Conservation (phyloP, 306 rosid species). For the Urtica urens region DNA sequence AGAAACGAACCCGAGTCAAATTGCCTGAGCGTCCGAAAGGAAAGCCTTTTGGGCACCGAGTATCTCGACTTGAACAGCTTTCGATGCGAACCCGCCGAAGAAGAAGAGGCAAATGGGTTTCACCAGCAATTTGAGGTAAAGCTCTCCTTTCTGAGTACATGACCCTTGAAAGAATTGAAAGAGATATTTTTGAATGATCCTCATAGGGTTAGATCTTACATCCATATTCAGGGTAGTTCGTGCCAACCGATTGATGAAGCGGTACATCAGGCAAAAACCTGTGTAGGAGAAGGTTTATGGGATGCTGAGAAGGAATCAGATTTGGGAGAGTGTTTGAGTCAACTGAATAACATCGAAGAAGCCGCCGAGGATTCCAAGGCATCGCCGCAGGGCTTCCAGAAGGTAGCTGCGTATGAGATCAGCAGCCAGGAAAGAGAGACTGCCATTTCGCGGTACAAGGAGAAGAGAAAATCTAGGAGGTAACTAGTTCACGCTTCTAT, state of each 20-base stretch:
- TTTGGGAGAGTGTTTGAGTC: constrained; percentile 18
- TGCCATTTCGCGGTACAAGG: constrained; percentile 75
- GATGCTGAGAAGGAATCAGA: constrained; percentile 26
- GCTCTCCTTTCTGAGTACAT: too few relatives aligned
- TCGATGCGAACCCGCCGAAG: too few relatives aligned
- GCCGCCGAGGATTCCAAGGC: constrained; percentile 22
- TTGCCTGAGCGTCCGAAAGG: constrained; percentile 11
- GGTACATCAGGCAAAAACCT: constrained; percentile 27
- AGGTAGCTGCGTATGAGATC: constrained; percentile 37
- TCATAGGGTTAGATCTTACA: too few relatives aligned
- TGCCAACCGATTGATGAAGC: constrained; percentile 36
- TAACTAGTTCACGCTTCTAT: too few relatives aligned
- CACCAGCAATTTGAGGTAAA: constrained; percentile 37
- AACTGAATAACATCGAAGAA: constrained; percentile 14
- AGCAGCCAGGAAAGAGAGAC: constrained; percentile 62
- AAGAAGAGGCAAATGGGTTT: constrained; percentile 28
- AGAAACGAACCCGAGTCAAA: constrained; percentile 40
- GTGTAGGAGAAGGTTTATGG: constrained; percentile 24
- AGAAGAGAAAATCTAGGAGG: constrained; percentile 90
- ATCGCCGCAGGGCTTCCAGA: constrained; percentile 26
- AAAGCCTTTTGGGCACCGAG: too few relatives aligned
- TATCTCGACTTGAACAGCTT: too few relatives aligned
- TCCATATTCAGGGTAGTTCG: constrained; percentile 16
- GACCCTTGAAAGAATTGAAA: constrained; percentile 1
- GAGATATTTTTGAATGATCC: too few relatives aligned